Percentiles rank a stretch among this genome's conserved stretches.
Conservation (phyloP, 768 basidiomycete species). For the Pleurotus cornucopiae region DNA sequence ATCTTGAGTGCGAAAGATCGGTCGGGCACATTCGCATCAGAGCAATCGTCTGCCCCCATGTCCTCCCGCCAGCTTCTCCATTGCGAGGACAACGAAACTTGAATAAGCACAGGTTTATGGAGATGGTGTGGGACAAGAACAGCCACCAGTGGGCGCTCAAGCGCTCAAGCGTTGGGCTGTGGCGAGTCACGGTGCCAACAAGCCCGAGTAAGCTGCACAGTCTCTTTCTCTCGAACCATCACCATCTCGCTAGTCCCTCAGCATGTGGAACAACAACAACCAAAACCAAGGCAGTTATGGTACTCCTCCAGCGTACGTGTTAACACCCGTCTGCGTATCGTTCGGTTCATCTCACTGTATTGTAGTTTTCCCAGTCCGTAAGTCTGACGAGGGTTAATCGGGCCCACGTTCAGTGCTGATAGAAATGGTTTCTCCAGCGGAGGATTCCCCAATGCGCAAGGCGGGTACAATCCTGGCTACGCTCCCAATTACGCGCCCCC, state of each 20-base stretch:
- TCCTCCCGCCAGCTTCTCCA: no score
- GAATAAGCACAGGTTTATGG: no score
- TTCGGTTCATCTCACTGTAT: conserved; percentile 7
- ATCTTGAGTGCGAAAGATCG: no score
- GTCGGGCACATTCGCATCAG: no score
- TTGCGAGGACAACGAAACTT: no score
- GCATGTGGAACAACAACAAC: conserved; percentile 31
- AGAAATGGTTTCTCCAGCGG: background rate
- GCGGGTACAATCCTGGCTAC: conserved; percentile 38
- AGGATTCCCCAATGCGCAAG: conserved; percentile 14
- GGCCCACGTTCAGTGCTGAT: conserved; percentile 13
- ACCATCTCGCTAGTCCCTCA: background rate
- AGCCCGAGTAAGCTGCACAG: no score
- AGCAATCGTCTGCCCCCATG: no score
- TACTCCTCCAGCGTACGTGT: conserved; percentile 17
- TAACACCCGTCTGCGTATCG: background rate
- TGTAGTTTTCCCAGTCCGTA: conserved; percentile 26
- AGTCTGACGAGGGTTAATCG: conserved; percentile 9
- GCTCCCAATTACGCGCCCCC: conserved; percentile 27
- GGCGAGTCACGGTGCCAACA: no score
- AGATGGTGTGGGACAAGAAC: no score
- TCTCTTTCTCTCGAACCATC: no score
- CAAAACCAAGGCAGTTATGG: conserved; percentile 20
- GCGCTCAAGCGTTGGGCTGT: no score
- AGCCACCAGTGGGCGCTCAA: no score